Conservation (phyloP, 2,329 filamentous ascomycete species). For the Ceratocystis eucalypticola region DNA sequence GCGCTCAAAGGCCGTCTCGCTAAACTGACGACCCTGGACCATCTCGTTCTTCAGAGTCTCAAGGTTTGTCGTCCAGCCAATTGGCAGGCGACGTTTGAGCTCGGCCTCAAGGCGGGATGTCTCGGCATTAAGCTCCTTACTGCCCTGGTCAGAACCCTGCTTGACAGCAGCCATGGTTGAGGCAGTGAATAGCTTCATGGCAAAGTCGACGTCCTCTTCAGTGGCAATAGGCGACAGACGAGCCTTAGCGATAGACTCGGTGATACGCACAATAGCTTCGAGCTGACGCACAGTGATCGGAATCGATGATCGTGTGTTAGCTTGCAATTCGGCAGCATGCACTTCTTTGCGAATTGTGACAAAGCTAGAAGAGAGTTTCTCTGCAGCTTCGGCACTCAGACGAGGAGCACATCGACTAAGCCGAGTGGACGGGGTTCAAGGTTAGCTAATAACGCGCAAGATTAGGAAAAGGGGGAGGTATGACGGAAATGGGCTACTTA, state of each 20-base stretch:
- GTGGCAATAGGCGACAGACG: slow-evolving; percentile 74
- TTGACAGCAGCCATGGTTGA: slow-evolving; percentile 97
- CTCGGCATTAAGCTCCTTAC: slow-evolving; percentile 82
- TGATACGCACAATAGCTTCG: slow-evolving; percentile 93
- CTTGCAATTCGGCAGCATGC: slow-evolving; percentile 76
- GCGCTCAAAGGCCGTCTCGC: slow-evolving; percentile 70
- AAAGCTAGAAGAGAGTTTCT: slow-evolving; percentile 94
- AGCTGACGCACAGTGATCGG: slow-evolving; percentile 96
- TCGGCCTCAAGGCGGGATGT: slow-evolving; percentile 78
- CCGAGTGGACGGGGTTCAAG: too few species aligned
- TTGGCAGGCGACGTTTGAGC: slow-evolving; percentile 71
- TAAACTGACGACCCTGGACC: slow-evolving; percentile 81
- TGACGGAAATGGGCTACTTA: slow-evolving; percentile 35
- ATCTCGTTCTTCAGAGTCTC: slow-evolving; percentile 79
- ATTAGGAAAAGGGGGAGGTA: slow-evolving; percentile 25
- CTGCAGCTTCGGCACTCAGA: slow-evolving; percentile 76
- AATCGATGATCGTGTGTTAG: slow-evolving; percentile 82
- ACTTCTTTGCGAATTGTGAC: slow-evolving; percentile 92
- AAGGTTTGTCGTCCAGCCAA: slow-evolving; percentile 89
- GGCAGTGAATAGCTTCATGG: slow-evolving; percentile 89
- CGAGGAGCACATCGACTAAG: slow-evolving; percentile 76
- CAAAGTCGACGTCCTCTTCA: slow-evolving; percentile 89
- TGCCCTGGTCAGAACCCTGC: slow-evolving; percentile 70
- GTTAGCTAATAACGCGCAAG: background rate
- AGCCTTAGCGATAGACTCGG: slow-evolving; percentile 87